These are phyloP conservation scores for Russula virescens DNA, from an alignment of 768 basidiomycete genomes.

Conservation along the genomic window DNA sequence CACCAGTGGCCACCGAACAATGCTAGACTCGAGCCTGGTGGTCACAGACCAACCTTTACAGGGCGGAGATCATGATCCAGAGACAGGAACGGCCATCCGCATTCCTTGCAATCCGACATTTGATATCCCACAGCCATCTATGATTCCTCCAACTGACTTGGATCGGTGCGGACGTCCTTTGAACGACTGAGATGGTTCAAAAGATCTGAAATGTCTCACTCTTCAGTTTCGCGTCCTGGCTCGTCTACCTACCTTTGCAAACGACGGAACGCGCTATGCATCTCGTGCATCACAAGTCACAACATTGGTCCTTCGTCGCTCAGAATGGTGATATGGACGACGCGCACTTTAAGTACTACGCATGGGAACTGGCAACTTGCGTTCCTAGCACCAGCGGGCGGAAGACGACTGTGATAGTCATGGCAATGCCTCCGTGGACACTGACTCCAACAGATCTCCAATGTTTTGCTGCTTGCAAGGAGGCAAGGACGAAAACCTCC, in stretches of 20 bases:
- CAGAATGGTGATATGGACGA: constrained; percentile 20
- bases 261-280: constrained; percentile 18
- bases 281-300: constrained; percentile 16
- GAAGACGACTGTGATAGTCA: constrained; percentile 15
- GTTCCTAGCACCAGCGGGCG: not conserved
- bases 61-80: constrained; percentile 2
- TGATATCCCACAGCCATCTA: constrained; percentile 17
- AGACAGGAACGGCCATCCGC: constrained; percentile 8
- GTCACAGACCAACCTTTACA: constrained; percentile 9
- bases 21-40: not conserved
- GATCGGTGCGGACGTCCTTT: constrained; percentile 5
- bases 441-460: constrained; percentile 15
- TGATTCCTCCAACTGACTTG: constrained; percentile 13
- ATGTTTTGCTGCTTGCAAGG: constrained; percentile 18
- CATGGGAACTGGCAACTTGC: constrained; percentile 13
- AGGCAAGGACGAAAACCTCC: not conserved
- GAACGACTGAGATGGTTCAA: not conserved
- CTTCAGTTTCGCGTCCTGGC: constrained; percentile 17
- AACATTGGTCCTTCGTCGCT: constrained; percentile 11
- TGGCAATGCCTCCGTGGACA: constrained; percentile 24
- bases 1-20: not conserved
- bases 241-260: constrained; percentile 17
- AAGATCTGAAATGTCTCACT: not conserved
- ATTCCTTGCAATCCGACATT: constrained; percentile 19
- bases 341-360: constrained; percentile 8